These are phyloP conservation scores for Acanthamoeba lugdunensis DNA, from an alignment of 208 protist genomes.

Conservation along the genomic window DNA sequence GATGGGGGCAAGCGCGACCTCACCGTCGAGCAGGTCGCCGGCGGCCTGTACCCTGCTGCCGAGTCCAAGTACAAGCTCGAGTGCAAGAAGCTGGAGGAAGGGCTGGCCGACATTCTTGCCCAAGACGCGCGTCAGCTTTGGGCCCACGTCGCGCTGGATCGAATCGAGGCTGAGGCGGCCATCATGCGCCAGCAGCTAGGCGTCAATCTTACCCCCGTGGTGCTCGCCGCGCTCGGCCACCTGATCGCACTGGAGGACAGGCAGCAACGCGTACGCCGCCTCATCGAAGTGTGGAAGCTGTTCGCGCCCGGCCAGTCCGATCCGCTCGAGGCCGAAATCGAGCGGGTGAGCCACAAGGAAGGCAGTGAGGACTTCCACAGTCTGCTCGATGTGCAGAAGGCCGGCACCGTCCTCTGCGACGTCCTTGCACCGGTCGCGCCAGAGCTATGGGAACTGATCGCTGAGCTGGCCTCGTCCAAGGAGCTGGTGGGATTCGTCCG, in stretches of 20 bases:
- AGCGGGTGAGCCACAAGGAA: too few relatives aligned
- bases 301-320: not conserved
- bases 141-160: not conserved
- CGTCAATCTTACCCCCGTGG: not conserved
- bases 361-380: too few relatives aligned
- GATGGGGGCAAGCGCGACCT: not conserved
- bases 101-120: not conserved
- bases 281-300: constrained; percentile 20
- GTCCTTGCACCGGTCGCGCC: not conserved
- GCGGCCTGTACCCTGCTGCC: not conserved
- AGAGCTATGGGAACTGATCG: not conserved
- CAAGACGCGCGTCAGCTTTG: not conserved
- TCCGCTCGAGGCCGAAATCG: not conserved
- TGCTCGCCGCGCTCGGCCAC: not conserved
- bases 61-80: not conserved
- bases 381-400: too few relatives aligned
- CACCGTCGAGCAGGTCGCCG: not conserved
- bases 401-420: too few relatives aligned
- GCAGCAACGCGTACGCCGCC: not conserved
- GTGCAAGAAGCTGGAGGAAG: not conserved
- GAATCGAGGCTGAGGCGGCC: not conserved
- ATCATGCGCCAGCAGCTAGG: not conserved
- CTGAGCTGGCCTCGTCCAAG: not conserved
- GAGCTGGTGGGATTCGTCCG: constrained; percentile 11
- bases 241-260: not conserved